A percentile compares a stretch with the other conserved stretches of the same genome.
Conservation (phyloP, 306 rosid species). For the Fragaria vesca region DNA sequence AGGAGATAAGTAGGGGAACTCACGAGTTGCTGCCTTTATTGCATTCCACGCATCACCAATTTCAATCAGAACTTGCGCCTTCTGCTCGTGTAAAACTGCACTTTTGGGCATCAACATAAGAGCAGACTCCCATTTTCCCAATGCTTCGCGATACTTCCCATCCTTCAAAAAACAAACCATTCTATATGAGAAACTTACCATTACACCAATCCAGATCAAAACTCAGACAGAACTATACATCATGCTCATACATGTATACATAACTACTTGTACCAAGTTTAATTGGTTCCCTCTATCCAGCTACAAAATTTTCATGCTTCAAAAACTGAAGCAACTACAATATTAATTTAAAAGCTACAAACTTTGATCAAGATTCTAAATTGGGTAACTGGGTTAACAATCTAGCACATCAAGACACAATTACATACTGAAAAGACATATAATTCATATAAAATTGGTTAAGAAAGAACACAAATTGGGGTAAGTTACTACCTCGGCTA, state of each 20-base stretch:
- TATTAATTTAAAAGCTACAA: not conserved
- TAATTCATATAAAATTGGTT: not conserved
- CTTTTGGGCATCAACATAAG: conserved; percentile 64
- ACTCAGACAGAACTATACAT: not conserved
- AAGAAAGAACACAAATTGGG: not conserved
- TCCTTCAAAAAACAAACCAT: conserved; percentile 39
- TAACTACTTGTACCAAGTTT: not conserved
- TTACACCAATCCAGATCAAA: not conserved
- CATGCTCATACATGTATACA: not conserved
- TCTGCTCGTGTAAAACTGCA: conserved; percentile 78
- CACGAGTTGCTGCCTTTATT: conserved; percentile 80
- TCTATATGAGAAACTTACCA: conserved; percentile 16
- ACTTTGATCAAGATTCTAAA: not conserved
- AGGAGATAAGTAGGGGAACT: conserved; percentile 27
- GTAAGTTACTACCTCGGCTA: conserved; percentile 38
- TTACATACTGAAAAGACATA: not conserved
- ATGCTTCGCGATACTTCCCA: conserved; percentile 73
- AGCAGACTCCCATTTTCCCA: conserved; percentile 91
- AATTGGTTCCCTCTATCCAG: not conserved
- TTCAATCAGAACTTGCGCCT: conserved; percentile 84
- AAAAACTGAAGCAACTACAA: not conserved
- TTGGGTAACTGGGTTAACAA: not conserved
- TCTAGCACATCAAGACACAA: not conserved
- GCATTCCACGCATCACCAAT: conserved; percentile 92
- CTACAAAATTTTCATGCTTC: not conserved